Base-by-base conservation (phyloP, 192 early-diverging fungal genomes). In the Thamnidium elegans region DNA sequence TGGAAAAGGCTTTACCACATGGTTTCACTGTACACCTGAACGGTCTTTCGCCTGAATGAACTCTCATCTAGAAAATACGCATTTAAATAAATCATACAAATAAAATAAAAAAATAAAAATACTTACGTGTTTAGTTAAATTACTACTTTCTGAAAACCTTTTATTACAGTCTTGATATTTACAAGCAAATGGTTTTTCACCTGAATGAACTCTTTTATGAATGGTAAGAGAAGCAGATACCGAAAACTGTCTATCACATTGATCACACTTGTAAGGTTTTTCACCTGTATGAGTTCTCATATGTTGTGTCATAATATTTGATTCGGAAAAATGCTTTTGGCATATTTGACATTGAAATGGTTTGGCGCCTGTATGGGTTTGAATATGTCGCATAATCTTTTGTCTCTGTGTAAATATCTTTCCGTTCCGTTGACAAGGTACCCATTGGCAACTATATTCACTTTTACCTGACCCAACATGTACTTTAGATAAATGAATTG, bases 301-400 rank as follows among this genome's bases (percentile, higher is more conserved):
- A 56, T 91, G 89, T 62, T 88, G 84, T 52, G 85, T 81, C 89
- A 94, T 89, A 55, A 89, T 86, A 58, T 84, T 85, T 3, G 83
- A 74, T 71, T 94, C 92, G 34, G 89, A 88, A 68, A 95, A 95
- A 13, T 88, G 78, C 77, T 89, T 89, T 34, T 79, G 81, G 65
- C 93, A 94, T 21, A 81, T 66, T 20, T 63, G 75, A 81, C 93
- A 95, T 62, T 86, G 81, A 60, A 87, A 93, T 1, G 92, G 92
- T 70, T 89, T 90, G 68, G 88, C 86, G 6, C 92, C 77, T 20
- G 86, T 89, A 77, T 91, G 93, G 32, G 90, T 92, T 62, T 92
- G 91, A 19, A 94, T 87, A 71, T 95, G 93, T 30, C 92, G 72
- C 81, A 91, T 82, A 31, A 84, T 78, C 60, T 87, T 85, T 55